Base-by-base conservation (phyloP, 345 rosid genomes). In the Odontarrhena argentea region DNA sequence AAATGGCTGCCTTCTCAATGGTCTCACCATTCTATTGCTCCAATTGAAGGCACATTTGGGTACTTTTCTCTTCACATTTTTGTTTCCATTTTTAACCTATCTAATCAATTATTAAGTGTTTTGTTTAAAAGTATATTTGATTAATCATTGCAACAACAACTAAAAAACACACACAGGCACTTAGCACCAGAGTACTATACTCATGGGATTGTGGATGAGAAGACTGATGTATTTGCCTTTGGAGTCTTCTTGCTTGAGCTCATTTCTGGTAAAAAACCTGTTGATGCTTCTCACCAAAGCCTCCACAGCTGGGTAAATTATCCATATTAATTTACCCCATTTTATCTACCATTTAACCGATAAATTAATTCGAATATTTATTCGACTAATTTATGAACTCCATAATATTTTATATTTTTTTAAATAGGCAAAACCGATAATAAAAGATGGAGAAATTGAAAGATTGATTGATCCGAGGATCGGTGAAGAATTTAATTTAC, bases 31-130 rank as follows among this genome's bases (percentile, higher is more conserved):
- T 94, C 99, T 38, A 91, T 91, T 68, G 95, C 87, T 66, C 99
- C 97, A 14, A 94, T 94, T 59, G 99, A 94, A 86, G 99, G 99
- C 60, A 94, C 96, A 70, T 94, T 94, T 73, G 99, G 99, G 99
- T 89, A 85, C 6, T 68, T 18, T 5, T 55, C 37, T 30, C 22
- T 10, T 67, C 18, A 5, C 22, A 60, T 7, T 1, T 52, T 60
- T 73, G 8, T 65, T 32, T 57, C 60, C 3, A 41, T 72, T 13
- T 67, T 32, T 40, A n/a, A 25, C 41, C 59, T 52, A 54, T 7
- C 9, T n/a, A 47, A 62, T 1, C 54, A 26, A 58, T 28, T 32
- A 0, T 51, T 32, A 0, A 42, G 34, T 73, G 15, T 49, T 3
- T 51, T 42, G 15, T 34, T 38, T 66, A 3, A 13, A 4, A 36